Base-by-base conservation (phyloP, 2,329 filamentous ascomycete species). In the Fusarium sp. region DNA sequence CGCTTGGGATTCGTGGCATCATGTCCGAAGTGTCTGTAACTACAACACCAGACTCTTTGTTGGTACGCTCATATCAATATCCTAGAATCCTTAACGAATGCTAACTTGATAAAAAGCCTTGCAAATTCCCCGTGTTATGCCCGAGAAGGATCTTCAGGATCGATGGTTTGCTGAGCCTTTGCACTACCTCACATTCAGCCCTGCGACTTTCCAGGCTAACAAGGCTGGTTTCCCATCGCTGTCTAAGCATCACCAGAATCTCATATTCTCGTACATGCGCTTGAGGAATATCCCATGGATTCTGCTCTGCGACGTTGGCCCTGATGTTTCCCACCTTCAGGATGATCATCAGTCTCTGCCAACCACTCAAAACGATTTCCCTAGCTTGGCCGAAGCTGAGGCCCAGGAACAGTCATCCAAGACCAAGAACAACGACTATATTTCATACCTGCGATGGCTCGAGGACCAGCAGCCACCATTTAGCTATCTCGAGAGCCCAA, bases 1-100 rank as follows among this genome's bases (percentile, higher is more conserved):
- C 60, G 88, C 92, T 6, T 99, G 97, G 97, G 95, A 98, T 82
- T 92, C 93, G 3, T 99, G 96, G 96, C 92, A 99, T 81, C 87
- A 92, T 28, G 93, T 99, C 78, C 89, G 96, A 60, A 92, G 91
- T 60, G 86, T 94, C 65, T 98, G 95, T 88, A 93, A 92, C 84
- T 98, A 99, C 83, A 92, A 92, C 82, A 84, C 88, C 64, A 90
- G 94, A 81, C 87, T 99, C 42, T 92, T 91, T 78, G 90, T 98
- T 82, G 94, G 96, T 98, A 92, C 86, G 94, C 81, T 42, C 18
- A 39, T 17, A 20, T 10, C 30, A 8, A 10, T 18, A 13, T 22
- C n/a, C 11, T 8, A 6, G 10, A 11, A 14, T 28, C 1, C 5
- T 36, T 47, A 7, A 6, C 7, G n/a, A 48, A 56, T 58, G 51